phyloP scores from a whole-genome alignment of 2,329 filamentous ascomycete species.

The Epichloe sp. region DNA sequence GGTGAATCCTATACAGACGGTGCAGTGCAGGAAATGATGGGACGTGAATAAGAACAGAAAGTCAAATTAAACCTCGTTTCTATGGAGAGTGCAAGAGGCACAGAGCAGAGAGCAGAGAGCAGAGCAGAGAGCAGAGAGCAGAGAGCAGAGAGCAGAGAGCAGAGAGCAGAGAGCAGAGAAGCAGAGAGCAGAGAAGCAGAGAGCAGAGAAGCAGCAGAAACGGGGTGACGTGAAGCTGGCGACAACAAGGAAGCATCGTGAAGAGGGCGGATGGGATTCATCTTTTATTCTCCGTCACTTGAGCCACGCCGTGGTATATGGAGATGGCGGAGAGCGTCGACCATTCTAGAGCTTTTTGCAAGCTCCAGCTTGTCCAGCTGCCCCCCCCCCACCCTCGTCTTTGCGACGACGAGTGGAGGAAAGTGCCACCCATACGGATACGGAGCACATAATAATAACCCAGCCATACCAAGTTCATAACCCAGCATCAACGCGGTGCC shows the following conservation, averaged over 20 bases:
- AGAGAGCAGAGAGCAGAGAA: neutral
- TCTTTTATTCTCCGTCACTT: slow-evolving; percentile 8
- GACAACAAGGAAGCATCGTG: neutral
- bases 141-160: neutral
- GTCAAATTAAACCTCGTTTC: neutral
- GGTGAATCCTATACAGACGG: neutral
- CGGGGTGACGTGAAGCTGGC: neutral
- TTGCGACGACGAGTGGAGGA: slow-evolving; percentile 2
- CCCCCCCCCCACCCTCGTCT: neutral
- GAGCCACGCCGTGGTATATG: slow-evolving; percentile 8
- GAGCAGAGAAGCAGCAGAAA: neutral
- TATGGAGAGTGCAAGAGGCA: neutral
- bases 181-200: neutral
- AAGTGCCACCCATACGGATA: neutral
- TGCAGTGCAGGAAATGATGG: neutral
- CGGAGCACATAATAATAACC: neutral
- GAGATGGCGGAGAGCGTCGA: slow-evolving; percentile 4
- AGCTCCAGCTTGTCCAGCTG: neutral
- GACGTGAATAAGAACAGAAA: neutral
- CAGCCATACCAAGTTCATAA: neutral
- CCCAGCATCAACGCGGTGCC: neutral
- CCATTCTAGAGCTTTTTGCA: slow-evolving; percentile 5
- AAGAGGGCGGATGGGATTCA: slow-evolving; percentile 4
- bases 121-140: too few relatives aligned
- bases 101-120: neutral